These are phyloP conservation scores for Orbilia javanica DNA, from an alignment of 2,329 filamentous ascomycete genomes.

Conservation along the genomic window DNA sequence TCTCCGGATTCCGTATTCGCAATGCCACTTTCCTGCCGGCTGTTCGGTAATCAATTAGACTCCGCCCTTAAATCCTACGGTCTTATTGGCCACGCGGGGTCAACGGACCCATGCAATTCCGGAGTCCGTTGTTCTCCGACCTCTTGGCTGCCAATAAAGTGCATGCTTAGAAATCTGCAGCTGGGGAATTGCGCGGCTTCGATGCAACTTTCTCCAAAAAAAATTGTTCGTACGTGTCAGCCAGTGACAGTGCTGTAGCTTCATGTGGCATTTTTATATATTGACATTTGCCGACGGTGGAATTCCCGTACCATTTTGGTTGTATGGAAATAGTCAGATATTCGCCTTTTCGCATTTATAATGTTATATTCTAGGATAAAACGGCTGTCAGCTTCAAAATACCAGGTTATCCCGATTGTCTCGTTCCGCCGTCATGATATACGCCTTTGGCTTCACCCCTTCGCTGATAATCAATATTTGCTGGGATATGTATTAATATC, in stretches of 20 bases:
- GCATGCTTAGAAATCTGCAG: constrained; percentile 44
- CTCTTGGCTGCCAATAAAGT: constrained; percentile 13
- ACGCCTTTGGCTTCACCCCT: not conserved
- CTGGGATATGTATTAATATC: too few species aligned
- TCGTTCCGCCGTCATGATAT: not conserved
- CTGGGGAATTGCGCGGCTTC: constrained; percentile 40
- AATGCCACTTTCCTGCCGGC: constrained; percentile 19
- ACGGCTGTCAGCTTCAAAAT: not conserved
- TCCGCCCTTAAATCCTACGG: constrained; percentile 24
- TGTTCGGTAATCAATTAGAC: constrained; percentile 44
- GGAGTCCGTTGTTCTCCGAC: constrained; percentile 35
- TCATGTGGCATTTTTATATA: not conserved
- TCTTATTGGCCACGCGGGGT: constrained; percentile 24
- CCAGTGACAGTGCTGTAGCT: too few species aligned
- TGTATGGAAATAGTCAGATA: not conserved
- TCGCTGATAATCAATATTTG: not conserved
- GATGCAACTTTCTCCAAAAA: not conserved
- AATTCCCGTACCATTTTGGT: not conserved
- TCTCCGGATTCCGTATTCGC: constrained; percentile 43
- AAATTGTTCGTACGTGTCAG: not conserved
- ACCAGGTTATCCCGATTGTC: not conserved
- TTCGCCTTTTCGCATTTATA: not conserved
- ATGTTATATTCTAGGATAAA: not conserved
- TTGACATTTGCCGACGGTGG: constrained; percentile 34
- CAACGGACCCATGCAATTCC: constrained; percentile 26